These are phyloP conservation scores for Candida endomychidarum DNA, from an alignment of 805 yeast genomes.

Conservation along the genomic window DNA sequence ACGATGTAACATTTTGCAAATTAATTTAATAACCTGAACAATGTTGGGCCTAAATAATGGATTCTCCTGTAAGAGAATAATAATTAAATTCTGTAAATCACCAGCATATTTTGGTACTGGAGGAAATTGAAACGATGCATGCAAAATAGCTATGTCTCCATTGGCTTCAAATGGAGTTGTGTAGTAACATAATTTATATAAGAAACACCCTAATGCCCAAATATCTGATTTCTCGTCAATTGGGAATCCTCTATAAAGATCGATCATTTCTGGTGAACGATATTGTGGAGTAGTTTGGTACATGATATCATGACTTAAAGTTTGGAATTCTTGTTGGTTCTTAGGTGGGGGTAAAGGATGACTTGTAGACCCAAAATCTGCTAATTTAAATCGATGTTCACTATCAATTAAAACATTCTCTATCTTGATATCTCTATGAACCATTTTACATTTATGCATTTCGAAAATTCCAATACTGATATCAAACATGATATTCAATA, in stretches of 20 bases:
- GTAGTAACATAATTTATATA: slow-evolving; percentile 87
- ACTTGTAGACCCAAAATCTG: slow-evolving; percentile 92
- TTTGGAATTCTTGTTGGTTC: slow-evolving; percentile 68
- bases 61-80: slow-evolving; percentile 78
- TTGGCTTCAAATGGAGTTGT: slow-evolving; percentile 94
- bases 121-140: slow-evolving; percentile 80
- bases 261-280: slow-evolving; percentile 95
- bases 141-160: slow-evolving; percentile 80
- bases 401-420: slow-evolving; percentile 87
- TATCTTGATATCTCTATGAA: slow-evolving; percentile 92
- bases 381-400: slow-evolving; percentile 68
- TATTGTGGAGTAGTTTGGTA: slow-evolving; percentile 95
- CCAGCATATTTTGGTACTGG: slow-evolving; percentile 66
- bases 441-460: slow-evolving; percentile 79
- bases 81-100: slow-evolving; percentile 70
- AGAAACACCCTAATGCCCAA: slow-evolving; percentile 94
- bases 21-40: slow-evolving; percentile 71
- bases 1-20: slow-evolving; percentile 49
- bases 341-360: slow-evolving; percentile 70
- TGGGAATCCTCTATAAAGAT: slow-evolving; percentile 75
- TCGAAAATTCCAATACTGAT: slow-evolving; percentile 74
- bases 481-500: slow-evolving; percentile 80
- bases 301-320: slow-evolving; percentile 79
- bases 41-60: slow-evolving; percentile 84
- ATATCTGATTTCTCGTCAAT: slow-evolving; percentile 91